Evolutionary conservation across 495 filamentous ascomycete genomes (phyloP), one percentile per base, ranked within the genome.

Genomic region (Aspergillus haitiensis): DNA sequence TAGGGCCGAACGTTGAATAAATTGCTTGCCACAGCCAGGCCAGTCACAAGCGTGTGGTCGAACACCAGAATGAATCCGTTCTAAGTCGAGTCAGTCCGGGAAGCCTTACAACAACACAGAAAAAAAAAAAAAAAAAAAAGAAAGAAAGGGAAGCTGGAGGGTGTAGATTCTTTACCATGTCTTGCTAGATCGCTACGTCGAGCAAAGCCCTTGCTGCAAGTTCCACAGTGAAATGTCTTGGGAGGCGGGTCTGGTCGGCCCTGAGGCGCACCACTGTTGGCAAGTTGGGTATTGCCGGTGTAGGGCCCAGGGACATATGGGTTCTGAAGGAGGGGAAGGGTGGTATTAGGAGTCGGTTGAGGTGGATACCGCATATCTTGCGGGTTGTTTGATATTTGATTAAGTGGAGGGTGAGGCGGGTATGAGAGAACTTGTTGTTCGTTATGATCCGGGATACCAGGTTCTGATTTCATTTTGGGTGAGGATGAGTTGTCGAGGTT

Each of bases 1-100:
- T 71, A 98, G 79, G 8, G 94, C 94, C n/a, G 94, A 97, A 36
- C 94, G 86, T 68, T 98, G 94, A 63, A 98, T 98, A 70, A 98
- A 98, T 67, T 93, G 92, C 70, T 98, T 98, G 34, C 87, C 86
- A 72, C 94, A 98, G 15, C 87, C 88, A 40, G 88, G 88, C 71
- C 85, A 88, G 62, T 96, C 93, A 72, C 94, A 98, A 46, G 92
- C 89, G 73, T 98, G 94, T 37, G 94, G 94, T 39, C 95, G 81
- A 45, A 93, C 79, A 12, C 95, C 95, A 51, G 86, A 96, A 69
- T 98, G 94, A 58, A 98, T 98, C 12, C 94, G 88, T 75, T 98
- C 94, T 98, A 68, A 10, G 66, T 33, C 21, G 37, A 15, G 50
- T 65, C 27, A 70, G 58, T 3, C 21, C 21, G 1, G 21, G 21